Percentiles rank a stretch among this genome's conserved stretches.
These are phyloP conservation scores for Pyrenochaeta sp. DNA, from an alignment of 2,329 filamentous ascomycete genomes.

Conservation along the genomic window DNA sequence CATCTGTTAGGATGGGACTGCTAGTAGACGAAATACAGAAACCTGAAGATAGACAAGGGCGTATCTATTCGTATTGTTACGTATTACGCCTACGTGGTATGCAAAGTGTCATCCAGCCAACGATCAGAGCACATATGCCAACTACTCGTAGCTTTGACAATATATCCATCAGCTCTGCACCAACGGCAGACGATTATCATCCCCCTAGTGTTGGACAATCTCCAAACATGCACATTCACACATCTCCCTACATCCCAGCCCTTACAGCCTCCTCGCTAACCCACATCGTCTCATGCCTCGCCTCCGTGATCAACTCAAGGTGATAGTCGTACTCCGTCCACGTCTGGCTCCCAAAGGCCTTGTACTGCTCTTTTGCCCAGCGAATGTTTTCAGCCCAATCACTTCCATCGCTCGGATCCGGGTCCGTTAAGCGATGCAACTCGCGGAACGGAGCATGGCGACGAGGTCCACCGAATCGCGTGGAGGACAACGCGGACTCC, in stretches of 20 bases:
- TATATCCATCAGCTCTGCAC: neutral
- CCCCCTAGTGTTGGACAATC: neutral
- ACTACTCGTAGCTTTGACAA: neutral
- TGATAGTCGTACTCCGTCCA: conserved; percentile 42
- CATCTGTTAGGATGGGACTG: too few relatives aligned
- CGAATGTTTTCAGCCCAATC: conserved; percentile 47
- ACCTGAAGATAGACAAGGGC: neutral
- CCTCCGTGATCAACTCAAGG: conserved; percentile 31
- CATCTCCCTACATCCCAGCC: conserved; percentile 3
- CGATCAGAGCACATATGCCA: neutral
- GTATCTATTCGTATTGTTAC: neutral
- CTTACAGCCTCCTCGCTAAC: conserved; percentile 31
- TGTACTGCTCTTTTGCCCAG: conserved; percentile 43
- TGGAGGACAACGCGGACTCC: conserved; percentile 19
- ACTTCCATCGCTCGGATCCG: conserved; percentile 19
- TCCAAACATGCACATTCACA: neutral
- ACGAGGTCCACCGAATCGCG: conserved; percentile 31
- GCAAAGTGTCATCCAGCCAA: neutral
- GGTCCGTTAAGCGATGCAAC: conserved; percentile 34
- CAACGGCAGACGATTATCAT: neutral
- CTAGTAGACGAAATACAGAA: too few relatives aligned
- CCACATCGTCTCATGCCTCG: conserved; percentile 30
- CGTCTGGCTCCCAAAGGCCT: conserved; percentile 23
- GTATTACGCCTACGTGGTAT: neutral
- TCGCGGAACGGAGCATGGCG: conserved; percentile 32